Conservation (phyloP, 2,329 filamentous ascomycete genomes). For the Amesomyces nigricolor region DNA sequence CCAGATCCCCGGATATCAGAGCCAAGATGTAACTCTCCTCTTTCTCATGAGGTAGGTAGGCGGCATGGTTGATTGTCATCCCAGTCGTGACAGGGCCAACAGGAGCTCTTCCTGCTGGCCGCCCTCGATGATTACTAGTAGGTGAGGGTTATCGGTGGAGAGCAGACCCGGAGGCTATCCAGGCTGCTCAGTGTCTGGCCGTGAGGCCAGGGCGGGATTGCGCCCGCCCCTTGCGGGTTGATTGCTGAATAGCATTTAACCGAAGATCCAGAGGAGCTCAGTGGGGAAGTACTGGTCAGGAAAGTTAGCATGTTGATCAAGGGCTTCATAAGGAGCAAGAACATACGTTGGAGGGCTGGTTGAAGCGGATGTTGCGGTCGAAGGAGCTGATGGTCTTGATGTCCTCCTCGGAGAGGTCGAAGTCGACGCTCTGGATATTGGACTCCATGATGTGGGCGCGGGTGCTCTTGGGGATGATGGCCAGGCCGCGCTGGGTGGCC, state of each 20-base stretch:
- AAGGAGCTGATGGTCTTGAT: constrained; percentile 60
- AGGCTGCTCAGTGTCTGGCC: neutral
- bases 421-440: constrained; percentile 63
- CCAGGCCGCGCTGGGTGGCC: constrained; percentile 76
- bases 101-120: neutral
- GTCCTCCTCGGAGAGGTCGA: constrained; percentile 61
- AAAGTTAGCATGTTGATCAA: neutral
- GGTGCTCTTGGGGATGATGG: constrained; percentile 76
- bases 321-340: neutral
- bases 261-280: constrained; percentile 54
- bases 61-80: constrained; percentile 11
- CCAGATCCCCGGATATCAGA: neutral
- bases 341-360: constrained; percentile 53
- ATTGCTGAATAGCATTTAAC: constrained; percentile 33
- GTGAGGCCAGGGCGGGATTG: constrained; percentile 1
- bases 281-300: constrained; percentile 47
- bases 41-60: neutral
- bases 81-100: constrained; percentile 16
- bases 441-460: constrained; percentile 48
- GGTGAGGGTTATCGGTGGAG: neutral
- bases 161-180: neutral
- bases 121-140: constrained; percentile 2
- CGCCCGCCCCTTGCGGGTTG: neutral
- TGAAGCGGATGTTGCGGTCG: constrained; percentile 65
- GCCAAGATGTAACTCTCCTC: neutral